Evolutionary conservation across 495 filamentous ascomycete genomes (phyloP).

Genomic region (Pyronema omphalodes): DNA sequence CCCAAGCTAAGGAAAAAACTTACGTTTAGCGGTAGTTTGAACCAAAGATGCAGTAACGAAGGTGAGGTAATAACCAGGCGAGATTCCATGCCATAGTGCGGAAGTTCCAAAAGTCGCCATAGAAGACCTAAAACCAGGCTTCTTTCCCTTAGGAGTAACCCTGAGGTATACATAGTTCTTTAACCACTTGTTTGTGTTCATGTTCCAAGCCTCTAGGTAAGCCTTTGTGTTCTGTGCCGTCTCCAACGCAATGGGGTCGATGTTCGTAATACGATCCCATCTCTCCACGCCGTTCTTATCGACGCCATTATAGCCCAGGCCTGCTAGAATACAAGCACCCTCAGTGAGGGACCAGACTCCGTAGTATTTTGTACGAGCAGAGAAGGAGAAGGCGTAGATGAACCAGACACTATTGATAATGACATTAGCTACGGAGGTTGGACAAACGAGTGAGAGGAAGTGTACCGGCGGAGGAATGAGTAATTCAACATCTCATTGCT

Average conservation of each 20-base stretch:
- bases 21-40: conserved; percentile 88
- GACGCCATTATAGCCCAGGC: conserved; percentile 85
- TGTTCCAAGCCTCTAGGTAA: conserved; percentile 87
- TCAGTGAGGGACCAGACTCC: conserved; percentile 88
- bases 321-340: conserved; percentile 83
- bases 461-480: conserved; percentile 43
- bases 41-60: conserved; percentile 80
- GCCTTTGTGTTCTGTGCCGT: conserved; percentile 74
- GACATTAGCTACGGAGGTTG: not conserved
- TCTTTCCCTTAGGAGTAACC: conserved; percentile 87
- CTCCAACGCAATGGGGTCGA: conserved; percentile 67
- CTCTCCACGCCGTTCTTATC: conserved; percentile 64
- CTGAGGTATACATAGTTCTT: conserved; percentile 90
- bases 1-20: not conserved
- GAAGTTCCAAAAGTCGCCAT: conserved; percentile 76
- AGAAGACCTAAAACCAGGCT: conserved; percentile 87
- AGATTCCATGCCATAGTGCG: conserved; percentile 96
- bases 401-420: conserved; percentile 29
- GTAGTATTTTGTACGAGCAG: conserved; percentile 78
- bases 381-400: conserved; percentile 65
- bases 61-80: conserved; percentile 84
- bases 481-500: conserved; percentile 43
- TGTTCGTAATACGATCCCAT: conserved; percentile 80
- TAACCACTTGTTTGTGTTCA: conserved; percentile 95
- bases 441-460: conserved; percentile 19